Conservation (phyloP, 2,329 filamentous ascomycete species). For the Fusarium sp. region DNA sequence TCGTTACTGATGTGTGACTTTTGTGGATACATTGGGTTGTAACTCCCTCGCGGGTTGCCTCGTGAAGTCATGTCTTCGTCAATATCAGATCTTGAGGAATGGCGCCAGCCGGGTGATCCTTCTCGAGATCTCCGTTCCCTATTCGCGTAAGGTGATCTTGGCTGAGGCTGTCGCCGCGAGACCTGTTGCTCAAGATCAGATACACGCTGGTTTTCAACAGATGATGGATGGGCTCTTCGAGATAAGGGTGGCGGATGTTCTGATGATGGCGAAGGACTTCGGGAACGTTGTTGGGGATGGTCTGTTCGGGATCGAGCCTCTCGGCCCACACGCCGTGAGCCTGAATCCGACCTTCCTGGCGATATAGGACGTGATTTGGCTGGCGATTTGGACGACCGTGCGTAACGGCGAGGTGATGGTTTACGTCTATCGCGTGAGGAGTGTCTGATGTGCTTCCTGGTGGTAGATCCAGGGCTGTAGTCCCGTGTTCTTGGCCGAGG, state of each 20-base stretch:
- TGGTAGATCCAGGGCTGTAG: constrained; percentile 55
- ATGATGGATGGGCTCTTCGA: constrained; percentile 38
- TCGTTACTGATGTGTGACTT: constrained; percentile 57
- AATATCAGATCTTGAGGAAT: constrained; percentile 63
- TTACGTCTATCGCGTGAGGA: constrained; percentile 53
- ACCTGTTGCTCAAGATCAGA: constrained; percentile 40
- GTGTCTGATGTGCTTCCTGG: constrained; percentile 51
- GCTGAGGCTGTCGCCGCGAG: constrained; percentile 41
- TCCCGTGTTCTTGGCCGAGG: constrained; percentile 57
- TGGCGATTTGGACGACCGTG: constrained; percentile 50
- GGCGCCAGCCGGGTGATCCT: constrained; percentile 49
- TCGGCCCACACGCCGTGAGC: constrained; percentile 44
- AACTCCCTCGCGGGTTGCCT: constrained; percentile 59
- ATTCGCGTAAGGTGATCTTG: constrained; percentile 48
- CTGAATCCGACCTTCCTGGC: constrained; percentile 45
- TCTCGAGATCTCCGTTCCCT: constrained; percentile 50
- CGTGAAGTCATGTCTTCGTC: constrained; percentile 65
- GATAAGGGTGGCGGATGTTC: constrained; percentile 40
- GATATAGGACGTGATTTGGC: constrained; percentile 48
- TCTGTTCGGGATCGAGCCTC: constrained; percentile 43
- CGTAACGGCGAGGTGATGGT: constrained; percentile 51
- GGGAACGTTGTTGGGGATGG: constrained; percentile 42
- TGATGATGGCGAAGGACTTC: constrained; percentile 44
- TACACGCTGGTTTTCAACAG: constrained; percentile 44
- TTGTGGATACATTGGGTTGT: constrained; percentile 55